These are phyloP conservation scores for Zygosaccharomyces gambellarensis DNA, from an alignment of 805 yeast species.

Conservation along the genomic window DNA sequence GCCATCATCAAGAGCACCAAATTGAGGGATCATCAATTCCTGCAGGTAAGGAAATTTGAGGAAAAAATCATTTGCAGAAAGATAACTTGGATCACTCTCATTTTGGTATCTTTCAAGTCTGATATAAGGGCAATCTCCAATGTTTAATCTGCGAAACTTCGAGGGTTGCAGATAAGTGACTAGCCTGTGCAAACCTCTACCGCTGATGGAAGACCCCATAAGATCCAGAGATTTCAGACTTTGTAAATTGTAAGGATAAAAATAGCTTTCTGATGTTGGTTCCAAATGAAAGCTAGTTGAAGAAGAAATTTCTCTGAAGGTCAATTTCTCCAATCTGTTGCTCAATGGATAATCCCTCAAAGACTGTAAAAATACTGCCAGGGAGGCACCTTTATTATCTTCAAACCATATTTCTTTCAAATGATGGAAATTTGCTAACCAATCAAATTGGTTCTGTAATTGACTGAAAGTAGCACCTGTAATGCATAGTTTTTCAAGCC, in stretches of 20 bases:
- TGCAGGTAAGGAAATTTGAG: constrained; percentile 15
- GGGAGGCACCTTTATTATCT: constrained; percentile 21
- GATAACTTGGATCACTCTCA: constrained; percentile 7
- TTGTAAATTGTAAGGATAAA: constrained; percentile 16
- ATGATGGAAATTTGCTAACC: constrained; percentile 23
- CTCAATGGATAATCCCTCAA: constrained; percentile 17
- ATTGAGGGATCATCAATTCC: constrained; percentile 25
- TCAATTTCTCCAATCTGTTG: constrained; percentile 18
- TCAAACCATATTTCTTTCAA: constrained; percentile 31
- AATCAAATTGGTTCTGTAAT: constrained; percentile 14
- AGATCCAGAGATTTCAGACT: constrained; percentile 22
- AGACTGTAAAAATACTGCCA: constrained; percentile 17
- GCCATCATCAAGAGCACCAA: constrained; percentile 23
- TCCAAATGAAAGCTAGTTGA: constrained; percentile 14
- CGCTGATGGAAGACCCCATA: constrained; percentile 32
- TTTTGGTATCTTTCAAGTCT: constrained; percentile 7
- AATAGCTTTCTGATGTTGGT: constrained; percentile 11
- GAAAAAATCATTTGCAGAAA: constrained; percentile 18
- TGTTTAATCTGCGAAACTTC: constrained; percentile 18
- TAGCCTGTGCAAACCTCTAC: constrained; percentile 20
- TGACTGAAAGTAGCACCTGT: constrained; percentile 20
- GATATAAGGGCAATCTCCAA: constrained; percentile 30
- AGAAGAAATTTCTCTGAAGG: constrained; percentile 27
- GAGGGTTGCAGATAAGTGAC: constrained; percentile 11
- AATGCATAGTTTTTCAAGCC: constrained; percentile 16